A percentile compares a stretch with the other conserved stretches of the same genome.
phyloP scores from a whole-genome alignment of 106 monocot genomes.

The Cymbidium sinense region DNA sequence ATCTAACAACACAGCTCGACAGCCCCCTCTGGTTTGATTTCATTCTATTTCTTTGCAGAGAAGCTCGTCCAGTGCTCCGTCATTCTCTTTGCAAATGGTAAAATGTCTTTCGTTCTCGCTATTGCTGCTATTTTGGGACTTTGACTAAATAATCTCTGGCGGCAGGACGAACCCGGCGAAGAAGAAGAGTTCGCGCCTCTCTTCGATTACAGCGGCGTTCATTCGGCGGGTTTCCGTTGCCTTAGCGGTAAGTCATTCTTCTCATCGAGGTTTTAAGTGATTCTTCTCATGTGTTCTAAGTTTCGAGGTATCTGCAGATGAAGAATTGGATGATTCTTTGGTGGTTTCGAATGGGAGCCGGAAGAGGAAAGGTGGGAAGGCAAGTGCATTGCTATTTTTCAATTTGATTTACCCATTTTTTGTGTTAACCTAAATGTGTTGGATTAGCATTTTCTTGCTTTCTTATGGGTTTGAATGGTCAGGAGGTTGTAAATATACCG shows the following conservation, averaged over 20 bases:
- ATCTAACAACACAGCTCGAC: no score
- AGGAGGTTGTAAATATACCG: conserved; percentile 13
- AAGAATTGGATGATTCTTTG: conserved; percentile 10
- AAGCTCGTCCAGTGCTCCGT: neutral
- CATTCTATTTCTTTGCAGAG: no score
- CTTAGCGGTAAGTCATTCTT: conserved; percentile 31
- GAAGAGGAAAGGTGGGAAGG: conserved; percentile 11
- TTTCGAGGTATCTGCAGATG: conserved; percentile 18
- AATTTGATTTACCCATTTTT: neutral
- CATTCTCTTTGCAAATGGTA: neutral
- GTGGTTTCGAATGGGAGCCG: conserved; percentile 5
- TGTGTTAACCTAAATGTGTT: neutral
- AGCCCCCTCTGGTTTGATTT: no score
- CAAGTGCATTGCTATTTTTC: neutral
- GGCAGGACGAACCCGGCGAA: conserved; percentile 10
- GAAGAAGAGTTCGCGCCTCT: conserved; percentile 78
- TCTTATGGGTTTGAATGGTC: neutral
- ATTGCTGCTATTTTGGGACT: neutral
- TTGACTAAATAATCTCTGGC: neutral
- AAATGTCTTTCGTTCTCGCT: no score
- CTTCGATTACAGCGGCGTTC: conserved; percentile 86
- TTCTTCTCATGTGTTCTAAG: neutral
- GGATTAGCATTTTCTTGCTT: no score
- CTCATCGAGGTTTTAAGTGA: neutral
- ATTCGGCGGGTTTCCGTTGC: conserved; percentile 30